Conservation (phyloP, 805 yeast species). For the Candida tammaniensis region DNA sequence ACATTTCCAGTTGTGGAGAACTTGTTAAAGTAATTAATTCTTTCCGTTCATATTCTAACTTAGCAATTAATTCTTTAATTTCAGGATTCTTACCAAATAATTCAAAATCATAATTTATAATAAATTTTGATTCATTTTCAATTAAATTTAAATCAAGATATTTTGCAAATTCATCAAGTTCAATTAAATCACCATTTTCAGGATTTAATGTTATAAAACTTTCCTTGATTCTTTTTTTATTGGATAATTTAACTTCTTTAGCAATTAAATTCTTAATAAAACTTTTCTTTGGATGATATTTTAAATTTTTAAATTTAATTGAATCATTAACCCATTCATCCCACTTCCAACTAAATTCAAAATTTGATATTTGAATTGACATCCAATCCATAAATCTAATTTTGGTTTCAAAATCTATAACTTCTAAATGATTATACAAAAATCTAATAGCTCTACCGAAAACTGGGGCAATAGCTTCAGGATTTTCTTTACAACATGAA, state of each 20-base stretch:
- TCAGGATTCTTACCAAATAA: conserved; percentile 33
- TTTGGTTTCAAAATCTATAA: conserved; percentile 73
- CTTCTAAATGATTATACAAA: conserved; percentile 64
- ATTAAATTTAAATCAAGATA: conserved; percentile 37
- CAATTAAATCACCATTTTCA: conserved; percentile 28
- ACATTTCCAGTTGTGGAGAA: conserved; percentile 17
- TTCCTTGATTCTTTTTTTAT: conserved; percentile 63
- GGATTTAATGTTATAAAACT: conserved; percentile 49
- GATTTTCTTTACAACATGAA: conserved; percentile 78
- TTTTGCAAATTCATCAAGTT: conserved; percentile 37
- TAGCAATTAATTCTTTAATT: conserved; percentile 22
- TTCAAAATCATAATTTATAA: conserved; percentile 32
- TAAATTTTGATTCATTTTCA: conserved; percentile 25
- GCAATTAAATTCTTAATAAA: conserved; percentile 76
- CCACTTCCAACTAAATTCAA: conserved; percentile 98
- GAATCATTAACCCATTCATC: conserved; percentile 80
- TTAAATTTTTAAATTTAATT: conserved; percentile 37
- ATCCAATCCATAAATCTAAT: conserved; percentile 85
- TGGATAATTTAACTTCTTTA: conserved; percentile 83
- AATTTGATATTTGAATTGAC: conserved; percentile 87
- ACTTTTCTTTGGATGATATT: conserved; percentile 68
- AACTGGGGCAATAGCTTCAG: conserved; percentile 81
- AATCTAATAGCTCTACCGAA: conserved; percentile 89
- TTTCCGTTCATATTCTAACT: conserved; percentile 23
- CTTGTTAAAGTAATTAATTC: conserved; percentile 11